Base-by-base conservation (phyloP, 768 basidiomycete species). In the Boletus vermiculosoides region DNA sequence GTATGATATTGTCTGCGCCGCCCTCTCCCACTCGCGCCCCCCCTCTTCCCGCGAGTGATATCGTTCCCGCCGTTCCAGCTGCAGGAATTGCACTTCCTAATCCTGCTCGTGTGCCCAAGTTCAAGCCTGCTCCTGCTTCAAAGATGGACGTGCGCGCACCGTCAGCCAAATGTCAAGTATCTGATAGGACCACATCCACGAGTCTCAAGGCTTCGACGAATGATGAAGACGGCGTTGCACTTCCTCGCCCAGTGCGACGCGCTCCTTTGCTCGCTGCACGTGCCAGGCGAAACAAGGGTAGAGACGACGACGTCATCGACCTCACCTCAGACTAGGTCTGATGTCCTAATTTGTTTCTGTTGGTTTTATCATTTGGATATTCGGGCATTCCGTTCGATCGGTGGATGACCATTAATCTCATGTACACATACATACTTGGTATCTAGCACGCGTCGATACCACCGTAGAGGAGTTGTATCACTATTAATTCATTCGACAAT, bases 231-330 rank as follows among this genome's bases (percentile, higher is more conserved):
- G 31, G 4, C 11, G 31, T 31, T 31, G 31, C 31, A 12, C 11
- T n/a, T n/a, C n/a, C 11, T 2, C 49, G 18, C 13, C n/a, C 54
- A 2, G 45, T 44, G 22, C 12, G 37, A 20, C 39, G 12, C 2
- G 52, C 54, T n/a, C 68, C 68, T 28, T 51, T 70, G 15, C 68
- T 70, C 28, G 55, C 51, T 18, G 66, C 68, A 33, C 69, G 66
- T 11, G 57, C 61, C 18, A 69, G 45, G 45, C 45, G 36, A 45
- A 49, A 30, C 49, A 56, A 55, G 33, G 25, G 15, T 8, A 51
- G 18, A 49, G 52, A 65, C 9, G 41, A 76, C 25, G 36, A 37
- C 16, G 56, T 79, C n/a, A 79, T 78, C 31, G 78, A 78, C 69
- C 65, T 78, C 16, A 78, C 78, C 7, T 78, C 61, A 18, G 62